A percentile compares a stretch with the other conserved stretches of the same genome.
Conservation (phyloP, 2,329 filamentous ascomycete species). For the Pezicula carpinea region DNA sequence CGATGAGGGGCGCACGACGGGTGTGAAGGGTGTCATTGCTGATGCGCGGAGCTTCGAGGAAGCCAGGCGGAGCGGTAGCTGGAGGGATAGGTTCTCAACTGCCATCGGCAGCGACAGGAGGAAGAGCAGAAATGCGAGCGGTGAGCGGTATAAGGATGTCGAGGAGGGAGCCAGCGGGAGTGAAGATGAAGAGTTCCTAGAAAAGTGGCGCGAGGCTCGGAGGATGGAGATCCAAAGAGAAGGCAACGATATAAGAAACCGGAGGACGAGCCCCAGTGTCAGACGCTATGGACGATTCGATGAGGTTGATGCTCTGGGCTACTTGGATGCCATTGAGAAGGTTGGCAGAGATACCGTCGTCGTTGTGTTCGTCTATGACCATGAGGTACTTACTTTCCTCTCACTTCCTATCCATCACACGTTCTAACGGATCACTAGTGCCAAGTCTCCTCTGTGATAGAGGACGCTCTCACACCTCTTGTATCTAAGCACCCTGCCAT, state of each 20-base stretch:
- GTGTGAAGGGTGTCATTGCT: constrained; percentile 83
- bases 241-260: constrained; percentile 51
- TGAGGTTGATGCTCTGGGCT: constrained; percentile 83
- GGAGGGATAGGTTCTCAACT: constrained; percentile 49
- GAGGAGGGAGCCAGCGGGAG: constrained; percentile 30
- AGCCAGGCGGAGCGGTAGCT: constrained; percentile 43
- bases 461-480: constrained; percentile 70
- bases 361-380: constrained; percentile 90
- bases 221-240: constrained; percentile 71
- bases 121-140: constrained; percentile 15
- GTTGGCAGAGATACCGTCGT: constrained; percentile 76
- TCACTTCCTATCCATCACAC: not conserved
- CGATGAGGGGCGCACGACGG: constrained; percentile 67
- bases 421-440: constrained; percentile 52
- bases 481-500: constrained; percentile 66
- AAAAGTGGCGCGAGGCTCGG: constrained; percentile 78
- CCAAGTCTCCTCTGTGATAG: constrained; percentile 71
- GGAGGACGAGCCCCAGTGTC: constrained; percentile 71
- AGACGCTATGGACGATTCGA: constrained; percentile 76
- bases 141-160: constrained; percentile 16
- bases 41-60: constrained; percentile 74
- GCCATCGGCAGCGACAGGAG: constrained; percentile 15
- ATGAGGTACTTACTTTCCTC: constrained; percentile 65
- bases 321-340: constrained; percentile 94
- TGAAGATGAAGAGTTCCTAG: constrained; percentile 76